Evolutionary conservation across 257 asterid genomes (phyloP), one percentile per base, ranked within the genome.

Genomic region (Eustoma russellianum): DNA sequence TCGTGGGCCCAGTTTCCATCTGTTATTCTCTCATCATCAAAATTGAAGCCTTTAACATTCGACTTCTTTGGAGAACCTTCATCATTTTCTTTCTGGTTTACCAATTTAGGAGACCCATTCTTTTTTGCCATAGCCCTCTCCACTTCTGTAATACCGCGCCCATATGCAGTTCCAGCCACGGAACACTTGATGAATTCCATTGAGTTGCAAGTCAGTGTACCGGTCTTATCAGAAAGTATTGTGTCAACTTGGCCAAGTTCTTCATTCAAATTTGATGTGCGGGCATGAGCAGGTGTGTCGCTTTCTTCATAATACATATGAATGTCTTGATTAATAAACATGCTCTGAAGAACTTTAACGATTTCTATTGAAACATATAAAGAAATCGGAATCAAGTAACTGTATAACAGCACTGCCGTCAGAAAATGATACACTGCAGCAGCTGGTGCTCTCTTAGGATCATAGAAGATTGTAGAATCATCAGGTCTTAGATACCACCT

Each of bases 101-200:
- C 61, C 17, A 61, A 28, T 66, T 84, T 43, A 2, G 91, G 88
- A 61, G 96, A 87, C 41, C 89, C 95, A 3, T 79, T 85, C 55
- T 74, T 69, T 38, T 67, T 88, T 1, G 95, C 95, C 94, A 87
- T 77, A 59, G 96, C 82, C 68, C 62, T 80, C 57, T 91, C 95
- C 6, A 91, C 98, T 72, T 91, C 98, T 0, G 96, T 91, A 30
- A 81, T 59, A 18, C 96, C 94, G 51, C 77, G 53, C 17, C 96
- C 98, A 56, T 91, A 86, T 49, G 94, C 94, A 34, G 79, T 80
- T n/a, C 95, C 98, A n/a, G 87, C 93, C 28, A 86, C 66, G 0
- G 96, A 83, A 62, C 96, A 91, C 75, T 91, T 91, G 17, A 91
- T 81, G 65, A 91, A 91, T 75, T 91, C 98, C 98, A 91, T 91